Evolutionary conservation across 345 rosid genomes (phyloP).

Genomic region (Eucalyptus paniculata): DNA sequence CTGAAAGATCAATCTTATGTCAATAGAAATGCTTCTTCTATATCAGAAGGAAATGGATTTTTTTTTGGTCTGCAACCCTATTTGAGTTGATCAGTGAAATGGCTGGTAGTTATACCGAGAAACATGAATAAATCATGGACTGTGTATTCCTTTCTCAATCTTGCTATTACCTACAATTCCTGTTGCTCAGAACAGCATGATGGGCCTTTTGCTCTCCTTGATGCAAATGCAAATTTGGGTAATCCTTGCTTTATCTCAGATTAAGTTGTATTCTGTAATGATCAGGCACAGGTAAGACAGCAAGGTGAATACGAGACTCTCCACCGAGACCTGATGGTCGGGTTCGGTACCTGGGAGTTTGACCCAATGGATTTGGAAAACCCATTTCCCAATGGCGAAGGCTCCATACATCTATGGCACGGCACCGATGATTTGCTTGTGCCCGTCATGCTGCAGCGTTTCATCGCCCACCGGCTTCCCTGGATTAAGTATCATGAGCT

Average conservation of each 20-base stretch:
- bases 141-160: not conserved
- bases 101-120: not conserved
- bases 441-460: conserved; percentile 42
- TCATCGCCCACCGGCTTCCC: conserved; percentile 33
- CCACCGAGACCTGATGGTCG: conserved; percentile 36
- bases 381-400: conserved; percentile 31
- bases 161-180: not conserved
- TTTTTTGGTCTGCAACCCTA: not conserved
- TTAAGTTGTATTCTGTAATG: not conserved
- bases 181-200: not conserved
- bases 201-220: not conserved
- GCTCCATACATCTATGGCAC: conserved; percentile 53
- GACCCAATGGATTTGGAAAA: conserved; percentile 37
- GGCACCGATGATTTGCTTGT: conserved; percentile 40
- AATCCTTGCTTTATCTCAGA: not conserved
- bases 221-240: not conserved
- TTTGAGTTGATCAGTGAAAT: not conserved
- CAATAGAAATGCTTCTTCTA: not conserved
- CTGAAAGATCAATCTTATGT: not conserved
- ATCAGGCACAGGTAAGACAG: conserved; percentile 20
- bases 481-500: conserved; percentile 56
- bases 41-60: not conserved
- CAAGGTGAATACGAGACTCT: conserved; percentile 49
- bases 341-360: conserved; percentile 47
- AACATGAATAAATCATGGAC: not conserved